Evolutionary conservation across 2,329 filamentous ascomycete species (phyloP).

Genomic region (Diatrype stigma): DNA sequence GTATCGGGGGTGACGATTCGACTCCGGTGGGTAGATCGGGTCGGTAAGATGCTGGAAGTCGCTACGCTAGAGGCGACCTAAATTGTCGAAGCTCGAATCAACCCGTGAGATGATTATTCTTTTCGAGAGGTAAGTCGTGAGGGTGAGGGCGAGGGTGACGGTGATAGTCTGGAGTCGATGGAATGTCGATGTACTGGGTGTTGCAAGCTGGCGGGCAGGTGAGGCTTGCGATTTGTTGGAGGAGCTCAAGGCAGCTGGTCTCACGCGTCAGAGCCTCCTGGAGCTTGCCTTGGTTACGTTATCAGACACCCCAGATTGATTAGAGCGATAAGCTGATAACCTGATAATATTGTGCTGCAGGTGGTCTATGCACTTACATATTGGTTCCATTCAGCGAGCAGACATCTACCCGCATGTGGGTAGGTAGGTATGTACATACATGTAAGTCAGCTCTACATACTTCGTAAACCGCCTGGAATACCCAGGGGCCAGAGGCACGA

Average conservation of each 20-base stretch:
- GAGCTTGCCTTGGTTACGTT: too few species aligned
- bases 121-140: slow-evolving; percentile 1
- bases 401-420: too few species aligned
- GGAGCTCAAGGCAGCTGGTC: slow-evolving; percentile 27
- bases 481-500: too few species aligned
- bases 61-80: not conserved
- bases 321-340: too few species aligned
- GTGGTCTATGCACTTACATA: too few species aligned
- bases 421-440: too few species aligned
- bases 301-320: too few species aligned
- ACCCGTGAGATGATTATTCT: slow-evolving; percentile 4
- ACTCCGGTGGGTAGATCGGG: not conserved
- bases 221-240: not conserved
- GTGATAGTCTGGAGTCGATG: slow-evolving; percentile 5
- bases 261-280: slow-evolving; percentile 19
- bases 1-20: not conserved
- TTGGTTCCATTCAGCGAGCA: too few species aligned
- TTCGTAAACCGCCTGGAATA: too few species aligned
- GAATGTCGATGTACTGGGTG: slow-evolving; percentile 4
- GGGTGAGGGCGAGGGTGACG: slow-evolving; percentile 10
- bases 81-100: not conserved
- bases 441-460: too few species aligned
- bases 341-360: too few species aligned
- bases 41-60: too few species aligned
- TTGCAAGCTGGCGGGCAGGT: slow-evolving; percentile 10